Base-by-base conservation (phyloP, 371 early-diverging fungal species). In the Mucor ambiguus region DNA sequence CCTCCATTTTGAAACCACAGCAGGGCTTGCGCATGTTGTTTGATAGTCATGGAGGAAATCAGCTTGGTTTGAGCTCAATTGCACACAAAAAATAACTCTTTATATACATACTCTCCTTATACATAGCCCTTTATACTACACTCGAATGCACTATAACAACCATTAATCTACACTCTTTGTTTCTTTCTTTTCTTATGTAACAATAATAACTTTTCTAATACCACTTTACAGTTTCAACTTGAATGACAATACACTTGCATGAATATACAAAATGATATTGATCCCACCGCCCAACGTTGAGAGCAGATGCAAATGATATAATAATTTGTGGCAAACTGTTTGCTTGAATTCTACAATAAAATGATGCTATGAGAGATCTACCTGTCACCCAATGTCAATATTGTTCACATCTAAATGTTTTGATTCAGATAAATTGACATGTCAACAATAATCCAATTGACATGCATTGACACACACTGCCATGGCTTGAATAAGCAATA, bases 11-110 rank as follows among this genome's bases (percentile, higher is more conserved):
- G 20, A 71, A 63, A n/a, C 67, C 66, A 10, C 67, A 71, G 30
- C 67, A 67, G 29, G 60, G 64, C 7, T 26, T 67, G 22, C 58
- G 60, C 29, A 67, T 67, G 71, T 54, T 71, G 11, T 67, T 71
- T 38, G 56, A 66, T 46, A 66, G 28, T 18, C 62, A 61, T 26
- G 35, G 26, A 11, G 64, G 63, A 24, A 59, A 49, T 26, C 38
- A 58, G 24, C 26, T 60, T 54, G 69, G 70, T 14, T 48, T 70
- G 2, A 49, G 70, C 49, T 62, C 70, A 14, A 18, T 70, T 30
- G 57, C 69, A n/a, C 32, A 38, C 28, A 43, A 60, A 44, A 38
- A 38, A 43, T 32, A 56, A 56, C 30, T n/a, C 30, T 14, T 14
- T 37, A 3, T 14, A 37, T 12, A 37, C 37, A 37, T 37, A 37